Base-by-base conservation (phyloP, 257 asterid species). In the Capsicum chinense region DNA sequence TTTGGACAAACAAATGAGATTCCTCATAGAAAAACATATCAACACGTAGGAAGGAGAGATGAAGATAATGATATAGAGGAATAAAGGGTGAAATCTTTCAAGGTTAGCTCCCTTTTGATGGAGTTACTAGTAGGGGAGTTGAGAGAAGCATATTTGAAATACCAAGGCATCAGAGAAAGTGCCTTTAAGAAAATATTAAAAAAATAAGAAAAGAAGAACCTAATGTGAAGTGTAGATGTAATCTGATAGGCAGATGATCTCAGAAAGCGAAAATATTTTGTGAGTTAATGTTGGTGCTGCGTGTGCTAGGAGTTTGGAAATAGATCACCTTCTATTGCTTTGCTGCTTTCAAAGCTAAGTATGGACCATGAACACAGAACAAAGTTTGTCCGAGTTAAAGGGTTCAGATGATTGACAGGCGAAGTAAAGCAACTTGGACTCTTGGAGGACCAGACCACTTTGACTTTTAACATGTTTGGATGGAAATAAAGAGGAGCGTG, bases 71-170 rank as follows among this genome's bases (percentile, higher is more conserved):
- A 50, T 21, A 74, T 3, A 60, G 62, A 74, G 81, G 81, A 21
- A 74, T 50, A 60, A 74, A 74, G 59, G 81, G 19, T 21, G 62
- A 74, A 50, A 74, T 50, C 81, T 12, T 71, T 74, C 19, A 21
- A 19, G 21, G 19, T 50, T n/a, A 74, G 50, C 81, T 74, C 59
- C 33, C 19, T 50, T 73, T 50, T 14, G 21, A 50, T 3, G 81
- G 81, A 0, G 60, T 50, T 74, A 21, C 13, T 74, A 50, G 81
- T 50, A 50, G 47, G 62, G 80, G 80, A 74, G 80, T 74, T 11
- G 44, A 74, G 80, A 12, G 44, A 50, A 74, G 81, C 60, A 13
- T 5, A 74, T 73, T 48, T 74, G 47, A 14, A 50, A 21, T 50
- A 56, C 19, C 42, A 74, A 50, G 80, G 81, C 81, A 50, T 74